A percentile compares a stretch with the other conserved stretches of the same genome.
These are phyloP conservation scores for Umbelopsis vinacea DNA, from an alignment of 192 early-diverging fungal species.

Conservation along the genomic window DNA sequence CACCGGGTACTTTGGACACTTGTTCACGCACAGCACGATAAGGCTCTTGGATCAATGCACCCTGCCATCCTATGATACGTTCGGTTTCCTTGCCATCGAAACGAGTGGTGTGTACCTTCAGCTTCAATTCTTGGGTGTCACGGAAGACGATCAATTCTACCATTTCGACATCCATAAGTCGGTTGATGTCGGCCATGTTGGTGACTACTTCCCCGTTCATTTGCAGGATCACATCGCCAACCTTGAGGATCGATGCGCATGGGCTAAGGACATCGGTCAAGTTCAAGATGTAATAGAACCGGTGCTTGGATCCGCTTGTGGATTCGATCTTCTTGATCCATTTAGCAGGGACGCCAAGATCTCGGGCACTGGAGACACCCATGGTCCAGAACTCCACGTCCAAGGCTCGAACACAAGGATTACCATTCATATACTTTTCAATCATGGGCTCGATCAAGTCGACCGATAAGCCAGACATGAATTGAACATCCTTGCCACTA, in stretches of 20 bases:
- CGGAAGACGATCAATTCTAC: conserved; percentile 71
- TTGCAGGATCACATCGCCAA: conserved; percentile 68
- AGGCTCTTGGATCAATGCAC: conserved; percentile 75
- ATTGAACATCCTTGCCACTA: conserved; percentile 57
- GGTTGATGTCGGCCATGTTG: conserved; percentile 60
- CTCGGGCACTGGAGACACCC: conserved; percentile 59
- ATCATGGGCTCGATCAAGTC: conserved; percentile 48
- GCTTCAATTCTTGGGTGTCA: conserved; percentile 64
- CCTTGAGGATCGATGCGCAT: conserved; percentile 59
- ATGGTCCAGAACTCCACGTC: conserved; percentile 65
- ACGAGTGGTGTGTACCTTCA: conserved; percentile 69
- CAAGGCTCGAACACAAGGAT: conserved; percentile 58
- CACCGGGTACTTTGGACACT: conserved; percentile 57
- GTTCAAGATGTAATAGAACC: conserved; percentile 57
- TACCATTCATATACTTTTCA: conserved; percentile 48
- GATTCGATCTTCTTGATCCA: conserved; percentile 62
- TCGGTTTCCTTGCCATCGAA: conserved; percentile 57
- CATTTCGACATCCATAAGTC: conserved; percentile 45
- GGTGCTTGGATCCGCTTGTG: conserved; percentile 39
- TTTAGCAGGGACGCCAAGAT: conserved; percentile 58
- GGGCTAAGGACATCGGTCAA: conserved; percentile 58
- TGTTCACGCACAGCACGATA: conserved; percentile 59
- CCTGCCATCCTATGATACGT: conserved; percentile 83
- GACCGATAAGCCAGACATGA: conserved; percentile 61
- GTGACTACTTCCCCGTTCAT: conserved; percentile 66